Evolutionary conservation across 805 yeast species (phyloP), one percentile per base, ranked within the genome.

Genomic region (Metschnikowia cerradonensis): DNA sequence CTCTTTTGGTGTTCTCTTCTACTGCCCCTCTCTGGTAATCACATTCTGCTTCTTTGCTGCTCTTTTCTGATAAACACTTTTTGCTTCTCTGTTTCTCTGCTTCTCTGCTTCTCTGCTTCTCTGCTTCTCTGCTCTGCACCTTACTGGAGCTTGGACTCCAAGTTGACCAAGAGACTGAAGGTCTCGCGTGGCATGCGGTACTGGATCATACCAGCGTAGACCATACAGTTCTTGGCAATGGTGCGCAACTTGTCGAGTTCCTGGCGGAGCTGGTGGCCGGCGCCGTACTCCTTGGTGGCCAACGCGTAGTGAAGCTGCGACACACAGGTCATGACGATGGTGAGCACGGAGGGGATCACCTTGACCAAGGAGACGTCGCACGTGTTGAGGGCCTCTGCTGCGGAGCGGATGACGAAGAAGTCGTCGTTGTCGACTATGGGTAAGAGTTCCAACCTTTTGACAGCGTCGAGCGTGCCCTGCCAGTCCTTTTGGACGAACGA

Each of bases 191-290:
- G 96, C 95, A 91, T 89, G 65, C 86, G 84, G 68, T 88, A 90
- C 69, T 89, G 96, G 35, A 91, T 85, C 84, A 92, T 86, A 53
- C 97, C 98, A 6, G 97, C 96, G 66, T 86, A 92, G 3, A 91
- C 82, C 90, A 91, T 90, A 67, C 96, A 87, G 67, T 90, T 90
- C 66, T 83, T 86, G 2, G 96, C 90, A 55, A 86, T 76, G 23
- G 59, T 56, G 54, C 77, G 78, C 61, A 89, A 70, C 39, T 81
- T 79, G 3, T 67, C 72, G 19, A 79, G 67, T 63, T 84, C 86
- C 50, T 78, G 81, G 45, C 60, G 62, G 39, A 75, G 78, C 52
- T 78, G 79, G 11, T 79, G 72, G 2, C 73, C 61, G 7, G 77
- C 72, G 35, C 73, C 72, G 57, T 70, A 81, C 31, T 70, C 64